These are phyloP conservation scores for Euclidium syriacum DNA, from an alignment of 345 rosid genomes.

Conservation along the genomic window DNA sequence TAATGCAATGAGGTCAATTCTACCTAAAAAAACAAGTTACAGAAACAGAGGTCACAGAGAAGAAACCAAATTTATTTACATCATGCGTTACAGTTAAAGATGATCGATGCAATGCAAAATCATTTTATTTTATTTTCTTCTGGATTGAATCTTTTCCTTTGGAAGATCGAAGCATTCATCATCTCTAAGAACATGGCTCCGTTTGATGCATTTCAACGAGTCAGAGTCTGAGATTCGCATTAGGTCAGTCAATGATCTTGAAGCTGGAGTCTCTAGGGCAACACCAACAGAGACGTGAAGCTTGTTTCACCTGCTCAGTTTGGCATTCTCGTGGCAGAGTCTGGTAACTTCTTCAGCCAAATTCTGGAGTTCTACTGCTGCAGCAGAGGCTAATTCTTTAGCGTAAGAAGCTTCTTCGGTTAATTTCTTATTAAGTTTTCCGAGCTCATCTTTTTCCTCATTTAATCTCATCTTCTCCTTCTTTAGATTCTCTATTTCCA, in stretches of 20 bases:
- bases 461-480: constrained; percentile 67
- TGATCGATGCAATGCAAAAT: neutral
- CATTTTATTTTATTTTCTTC: too few relatives aligned
- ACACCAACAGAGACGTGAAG: neutral
- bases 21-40: constrained; percentile 2
- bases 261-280: constrained; percentile 9
- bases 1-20: neutral
- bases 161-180: neutral
- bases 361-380: constrained; percentile 95
- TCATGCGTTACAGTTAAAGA: constrained; percentile 5
- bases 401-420: constrained; percentile 95
- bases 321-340: constrained; percentile 72
- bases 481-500: constrained; percentile 81
- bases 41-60: neutral
- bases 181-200: neutral
- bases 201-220: constrained; percentile 6
- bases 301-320: constrained; percentile 34
- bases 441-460: constrained; percentile 83
- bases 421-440: constrained; percentile 74
- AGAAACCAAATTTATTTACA: constrained; percentile 19
- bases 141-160: constrained; percentile 4
- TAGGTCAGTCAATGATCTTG: neutral
- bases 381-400: constrained; percentile 96
- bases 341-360: constrained; percentile 93
- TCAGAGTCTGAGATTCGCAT: constrained; percentile 2